Base-by-base conservation (phyloP, 2,329 filamentous ascomycete species). In the Colletotrichum siamense region DNA sequence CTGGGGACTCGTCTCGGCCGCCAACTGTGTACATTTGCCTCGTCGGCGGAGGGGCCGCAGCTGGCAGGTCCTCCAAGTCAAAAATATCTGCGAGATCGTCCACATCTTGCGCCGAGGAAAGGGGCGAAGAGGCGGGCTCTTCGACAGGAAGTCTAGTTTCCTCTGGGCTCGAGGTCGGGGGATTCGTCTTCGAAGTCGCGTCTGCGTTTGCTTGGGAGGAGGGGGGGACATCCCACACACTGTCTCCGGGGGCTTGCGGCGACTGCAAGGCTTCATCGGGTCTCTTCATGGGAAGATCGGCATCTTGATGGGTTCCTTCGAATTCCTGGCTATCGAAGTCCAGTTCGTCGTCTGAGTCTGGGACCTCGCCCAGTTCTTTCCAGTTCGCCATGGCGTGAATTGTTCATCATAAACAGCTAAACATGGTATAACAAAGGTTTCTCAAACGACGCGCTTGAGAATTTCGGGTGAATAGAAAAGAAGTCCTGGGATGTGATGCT, bases 281-380 rank as follows among this genome's bases (percentile, higher is more conserved):
- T 16, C 18, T 10, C 12, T 30, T 63, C 24, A 32, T 44, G 39
- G 69, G 62, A 32, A 72, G 52, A 15, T 73, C 65, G 67, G 24
- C 26, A 13, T 71, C n/a, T 72, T 61, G 52, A 61, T 52, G 44
- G 24, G 13, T 44, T 15, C 57, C 32, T 22, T 71, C 77, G 26
- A 49, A 57, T 39, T 76, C 77, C 73, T 86, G 82, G 75, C 81
- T 85, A 73, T 88, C 87, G 77, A 86, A 86, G 70, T 80, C 85
- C 78, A 83, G 84, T 64, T 89, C 88, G 73, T 89, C 88, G 79
- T 89, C 88, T 77, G 88, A 89, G 81, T 89, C 88, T 73, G 88
- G 88, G 78, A 89, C 85, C 80, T 88, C 87, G 80, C 88, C 88
- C 81, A 87, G 81, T 79, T 88, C 86, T 85, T 86, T 89, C 88